Evolutionary conservation across 306 rosid species (phyloP), one percentile per base, ranked within the genome.

Genomic region (Begonia fuchsioides): DNA sequence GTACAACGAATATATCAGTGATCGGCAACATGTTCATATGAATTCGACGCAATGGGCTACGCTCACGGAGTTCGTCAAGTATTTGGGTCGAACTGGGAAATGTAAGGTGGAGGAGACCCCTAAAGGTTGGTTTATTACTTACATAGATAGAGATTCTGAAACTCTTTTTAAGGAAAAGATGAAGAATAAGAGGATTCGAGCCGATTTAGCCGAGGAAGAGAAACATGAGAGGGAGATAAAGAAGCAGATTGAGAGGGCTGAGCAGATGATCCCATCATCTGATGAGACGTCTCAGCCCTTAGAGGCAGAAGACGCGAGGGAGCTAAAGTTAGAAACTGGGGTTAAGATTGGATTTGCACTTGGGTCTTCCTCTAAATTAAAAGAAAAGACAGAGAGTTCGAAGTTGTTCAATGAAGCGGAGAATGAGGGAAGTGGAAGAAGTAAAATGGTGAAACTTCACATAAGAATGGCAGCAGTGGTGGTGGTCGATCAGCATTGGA

Each of bases 121-220:
- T n/a, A 88, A 88, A 63, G 93, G 95, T 55, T 81, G 96, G 93
- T 83, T 88, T 60, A 80, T 88, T n/a, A 88, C 90, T 2, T 88
- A 88, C 20, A 78, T 88, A 11, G 90, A 80, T 51, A 63, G 78
- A 52, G 88, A 80, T 59, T 84, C 90, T 1, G 83, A 82, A 71
- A 73, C 92, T 11, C 75, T 83, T 52, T 83, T 87, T 58, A 80
- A 87, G 68, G 96, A 83, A 58, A 79, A 65, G 68, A 63, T 75
- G 87, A 87, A 80, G 63, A 71, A 77, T 52, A 79, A 83, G 74
- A 74, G 94, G 53, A 41, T 65, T 32, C 70, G 74, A 49, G 74
- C 77, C 0, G 87, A 87, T 70, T 51, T 83, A 72, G 96, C 50
- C 1, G 87, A 87, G 26, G 96, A 87, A 66, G 85, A 83, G 74